Conservation (phyloP, 768 basidiomycete species). For the Phallus indusiatus region DNA sequence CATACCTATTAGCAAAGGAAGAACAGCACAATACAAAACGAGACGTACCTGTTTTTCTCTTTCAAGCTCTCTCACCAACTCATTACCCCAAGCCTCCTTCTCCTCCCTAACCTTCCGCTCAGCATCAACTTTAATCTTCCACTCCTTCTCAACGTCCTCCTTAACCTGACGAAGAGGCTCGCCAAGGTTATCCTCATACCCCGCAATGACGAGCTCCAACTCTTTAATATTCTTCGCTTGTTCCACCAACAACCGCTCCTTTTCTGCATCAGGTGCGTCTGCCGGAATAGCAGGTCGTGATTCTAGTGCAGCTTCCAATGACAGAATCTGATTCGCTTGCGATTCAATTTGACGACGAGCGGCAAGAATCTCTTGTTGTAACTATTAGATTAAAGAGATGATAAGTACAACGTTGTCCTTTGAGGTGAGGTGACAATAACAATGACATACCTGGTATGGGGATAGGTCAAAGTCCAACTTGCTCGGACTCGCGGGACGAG, state of each 20-base stretch:
- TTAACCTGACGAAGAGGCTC: conserved; percentile 55
- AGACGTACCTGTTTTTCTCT: conserved; percentile 60
- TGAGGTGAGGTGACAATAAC: background rate
- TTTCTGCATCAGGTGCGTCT: conserved; percentile 59
- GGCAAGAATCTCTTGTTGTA: conserved; percentile 82
- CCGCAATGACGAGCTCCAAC: conserved; percentile 60
- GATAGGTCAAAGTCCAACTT: conserved; percentile 89
- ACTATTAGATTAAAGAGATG: conserved; percentile 26
- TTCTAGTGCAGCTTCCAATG: conserved; percentile 68
- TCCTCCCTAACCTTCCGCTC: conserved; percentile 56
- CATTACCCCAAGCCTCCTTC: conserved; percentile 63
- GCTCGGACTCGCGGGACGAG: conserved; percentile 70
- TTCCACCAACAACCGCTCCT: conserved; percentile 64
- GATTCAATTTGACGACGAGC: conserved; percentile 70
- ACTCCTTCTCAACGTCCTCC: conserved; percentile 70
- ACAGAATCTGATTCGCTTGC: conserved; percentile 75
- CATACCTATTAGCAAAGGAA: background rate
- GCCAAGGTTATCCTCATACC: conserved; percentile 66
- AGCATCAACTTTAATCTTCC: conserved; percentile 47
- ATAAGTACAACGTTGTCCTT: background rate
- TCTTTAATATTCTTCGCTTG: conserved; percentile 70
- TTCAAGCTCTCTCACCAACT: conserved; percentile 66
- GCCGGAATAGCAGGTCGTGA: conserved; percentile 58
- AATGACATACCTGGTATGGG: conserved; percentile 58
- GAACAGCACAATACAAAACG: background rate